phyloP scores from a whole-genome alignment of 169 alveolate species.

The Cryptosporidium felis region DNA sequence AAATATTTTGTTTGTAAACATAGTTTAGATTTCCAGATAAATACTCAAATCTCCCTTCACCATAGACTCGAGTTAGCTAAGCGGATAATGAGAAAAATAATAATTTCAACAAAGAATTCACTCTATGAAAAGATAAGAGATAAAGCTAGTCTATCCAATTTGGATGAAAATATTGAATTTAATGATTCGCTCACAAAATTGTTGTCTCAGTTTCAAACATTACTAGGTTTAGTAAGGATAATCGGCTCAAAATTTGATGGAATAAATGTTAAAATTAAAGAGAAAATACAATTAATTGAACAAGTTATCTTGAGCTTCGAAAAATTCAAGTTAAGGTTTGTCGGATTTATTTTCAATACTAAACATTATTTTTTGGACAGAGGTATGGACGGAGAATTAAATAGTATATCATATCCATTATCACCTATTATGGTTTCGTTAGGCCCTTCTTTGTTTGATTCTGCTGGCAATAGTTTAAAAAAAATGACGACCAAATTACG shows the following conservation, averaged over 20 bases:
- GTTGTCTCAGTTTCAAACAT: slow-evolving; percentile 43
- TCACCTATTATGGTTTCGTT: slow-evolving; percentile 10
- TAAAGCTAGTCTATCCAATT: neutral
- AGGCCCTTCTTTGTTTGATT: slow-evolving; percentile 35
- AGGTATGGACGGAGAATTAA: neutral
- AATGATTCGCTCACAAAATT: neutral
- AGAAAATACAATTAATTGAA: neutral
- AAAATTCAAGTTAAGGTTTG: slow-evolving; percentile 29
- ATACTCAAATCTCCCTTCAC: slow-evolving; percentile 8
- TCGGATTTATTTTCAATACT: slow-evolving; percentile 14
- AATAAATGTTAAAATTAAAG: neutral
- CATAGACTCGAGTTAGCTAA: slow-evolving; percentile 10
- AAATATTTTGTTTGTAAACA: slow-evolving; percentile 21
- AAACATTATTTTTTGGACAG: slow-evolving; percentile 1
- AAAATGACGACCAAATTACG: neutral
- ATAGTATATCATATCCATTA: neutral
- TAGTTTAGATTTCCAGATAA: neutral
- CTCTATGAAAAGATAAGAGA: slow-evolving; percentile 27
- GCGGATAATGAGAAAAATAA: slow-evolving; percentile 3
- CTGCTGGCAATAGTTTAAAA: slow-evolving; percentile 2
- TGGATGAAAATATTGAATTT: neutral
- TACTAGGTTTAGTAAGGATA: slow-evolving; percentile 25
- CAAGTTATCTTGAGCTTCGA: slow-evolving; percentile 22
- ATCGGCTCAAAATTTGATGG: neutral
- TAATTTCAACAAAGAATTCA: slow-evolving; percentile 40